Evolutionary conservation across 208 protist genomes (phyloP), one percentile per base, ranked within the genome.

Genomic region (Crithidia expoeki): DNA sequence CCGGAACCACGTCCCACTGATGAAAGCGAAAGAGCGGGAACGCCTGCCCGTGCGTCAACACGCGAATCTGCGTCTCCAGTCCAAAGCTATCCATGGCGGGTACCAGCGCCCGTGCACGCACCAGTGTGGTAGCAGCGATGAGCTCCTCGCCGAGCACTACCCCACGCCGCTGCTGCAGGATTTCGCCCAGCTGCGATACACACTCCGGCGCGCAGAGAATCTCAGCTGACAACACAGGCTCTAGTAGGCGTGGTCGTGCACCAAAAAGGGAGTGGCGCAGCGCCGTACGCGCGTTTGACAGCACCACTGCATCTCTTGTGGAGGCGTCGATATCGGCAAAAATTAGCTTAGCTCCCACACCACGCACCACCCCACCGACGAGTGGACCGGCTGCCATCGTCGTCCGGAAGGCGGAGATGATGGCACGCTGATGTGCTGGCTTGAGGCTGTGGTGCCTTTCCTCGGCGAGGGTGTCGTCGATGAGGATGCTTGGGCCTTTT

Each of bases 21-120:
- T 97, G 84, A 77, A 99, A 99, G 3, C 88, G 82, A 25, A 91
- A 97, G 9, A 95, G 65, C 56, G 90, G 91, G 69, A 98, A 99
- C 3, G 87, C 88, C 77, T 99, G 94, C 10, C 98, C 98, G 72
- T 98, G 89, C 0, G 98, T 99, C 63, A 96, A 72, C 58, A 93
- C 90, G 38, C 99, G 90, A 23, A 99, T 82, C 81, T 99, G 98
- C 21, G 98, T 99, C 86, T 99, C 98, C 25, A 99, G 98, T 14
- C 98, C 98, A 78, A 99, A 99, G 50, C 95, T 99, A 68, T 99
- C 99, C 32, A 99, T 99, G 2, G 98, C 92, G 5, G 99, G 99
- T 21, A 99, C 85, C 63, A 94, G 75, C 1, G 89, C 97, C 59
- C 94, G 94, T 36, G 99, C 79, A n/a, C 88, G 86, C 44, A 96